Base-by-base conservation (phyloP, 495 filamentous ascomycete species). In the Aspergillus ostianus region DNA sequence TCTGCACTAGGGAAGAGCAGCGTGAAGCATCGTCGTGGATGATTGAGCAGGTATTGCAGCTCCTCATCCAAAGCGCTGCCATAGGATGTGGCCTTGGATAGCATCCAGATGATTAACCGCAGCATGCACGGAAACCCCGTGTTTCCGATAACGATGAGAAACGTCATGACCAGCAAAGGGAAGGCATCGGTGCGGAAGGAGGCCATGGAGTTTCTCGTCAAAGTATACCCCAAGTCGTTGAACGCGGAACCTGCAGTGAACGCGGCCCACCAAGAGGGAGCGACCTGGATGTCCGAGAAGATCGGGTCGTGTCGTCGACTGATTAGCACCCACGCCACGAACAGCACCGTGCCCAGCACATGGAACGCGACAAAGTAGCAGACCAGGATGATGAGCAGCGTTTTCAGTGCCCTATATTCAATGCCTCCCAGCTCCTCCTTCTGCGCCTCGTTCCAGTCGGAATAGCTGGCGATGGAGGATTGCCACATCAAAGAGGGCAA, bases 81-180 rank as follows among this genome's bases (percentile, higher is more conserved):
- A 17, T 64, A 64, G 0, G 82, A 82, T 7, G 81, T 77, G 26
- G 82, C 47, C 47, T 80, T 78, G 6, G 84, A 86, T 17, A 74
- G 60, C 4, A 86, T 56, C 90, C 91, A 96, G 30, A 96, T 94
- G 61, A 88, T 79, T 64, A 93, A 86, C 19, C 92, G 86, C 23
- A 96, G 80, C 85, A 93, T 89, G 67, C 91, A 87, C 6, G 92
- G 92, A 57, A 94, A 96, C 4, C 89, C 91, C 0, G 92, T 96
- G 63, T 96, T 96, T 45, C 92, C 92, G 55, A 91, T 85, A 46
- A 95, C 81, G 64, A 95, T 90, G 20, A 96, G 80, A 62, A 91
- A 90, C 15, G 79, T 83, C 67, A 90, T 85, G 47, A 92, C 60
- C 2, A 94, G 64, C 29, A 96, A 76, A 2, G 88, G 85, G 50